Percentiles rank a stretch among this genome's conserved stretches.
Conservation (phyloP, 1,284 basidiomycete species). For the Phylloboletellus chloephorus region DNA sequence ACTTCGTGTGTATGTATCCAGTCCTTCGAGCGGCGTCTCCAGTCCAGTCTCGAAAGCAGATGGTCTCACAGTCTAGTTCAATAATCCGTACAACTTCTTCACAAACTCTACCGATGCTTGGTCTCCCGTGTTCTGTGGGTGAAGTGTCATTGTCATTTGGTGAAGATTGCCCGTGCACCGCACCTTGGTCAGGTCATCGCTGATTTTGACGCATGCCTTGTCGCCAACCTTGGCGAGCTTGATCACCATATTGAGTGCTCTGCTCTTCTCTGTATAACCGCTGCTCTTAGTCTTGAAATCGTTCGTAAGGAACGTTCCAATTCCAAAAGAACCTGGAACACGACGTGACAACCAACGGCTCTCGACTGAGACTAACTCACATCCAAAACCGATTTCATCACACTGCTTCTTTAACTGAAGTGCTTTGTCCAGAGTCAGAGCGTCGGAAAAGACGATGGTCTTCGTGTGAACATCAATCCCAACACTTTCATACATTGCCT, state of each 20-base stretch:
- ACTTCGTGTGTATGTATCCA: neutral
- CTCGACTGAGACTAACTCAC: slow-evolving; percentile 36
- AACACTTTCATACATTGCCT: slow-evolving; percentile 61
- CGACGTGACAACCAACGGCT: slow-evolving; percentile 1
- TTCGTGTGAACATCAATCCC: slow-evolving; percentile 65
- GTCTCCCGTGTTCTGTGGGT: slow-evolving; percentile 36
- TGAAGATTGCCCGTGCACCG: slow-evolving; percentile 2
- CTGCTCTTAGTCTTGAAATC: slow-evolving; percentile 67
- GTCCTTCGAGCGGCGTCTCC: neutral
- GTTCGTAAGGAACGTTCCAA: slow-evolving; percentile 88
- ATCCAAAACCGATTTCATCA: slow-evolving; percentile 67
- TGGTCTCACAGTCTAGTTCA: slow-evolving; percentile 10
- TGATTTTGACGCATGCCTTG: slow-evolving; percentile 83
- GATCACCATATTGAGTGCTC: slow-evolving; percentile 89
- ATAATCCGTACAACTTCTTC: slow-evolving; percentile 25
- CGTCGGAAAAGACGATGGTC: slow-evolving; percentile 79
- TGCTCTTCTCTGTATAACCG: slow-evolving; percentile 57
- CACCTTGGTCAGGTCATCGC: slow-evolving; percentile 86
- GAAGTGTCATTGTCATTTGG: neutral
- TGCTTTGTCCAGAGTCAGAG: slow-evolving; percentile 68
- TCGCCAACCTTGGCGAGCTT: slow-evolving; percentile 76
- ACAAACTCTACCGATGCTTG: slow-evolving; percentile 21
- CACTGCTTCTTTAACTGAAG: slow-evolving; percentile 67
- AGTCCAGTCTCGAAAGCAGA: too few species aligned
- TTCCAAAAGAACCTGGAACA: slow-evolving; percentile 69